Evolutionary conservation across 371 early-diverging fungal species (phyloP), one percentile per base, ranked within the genome.

Genomic region (Mucor plumbeus): DNA sequence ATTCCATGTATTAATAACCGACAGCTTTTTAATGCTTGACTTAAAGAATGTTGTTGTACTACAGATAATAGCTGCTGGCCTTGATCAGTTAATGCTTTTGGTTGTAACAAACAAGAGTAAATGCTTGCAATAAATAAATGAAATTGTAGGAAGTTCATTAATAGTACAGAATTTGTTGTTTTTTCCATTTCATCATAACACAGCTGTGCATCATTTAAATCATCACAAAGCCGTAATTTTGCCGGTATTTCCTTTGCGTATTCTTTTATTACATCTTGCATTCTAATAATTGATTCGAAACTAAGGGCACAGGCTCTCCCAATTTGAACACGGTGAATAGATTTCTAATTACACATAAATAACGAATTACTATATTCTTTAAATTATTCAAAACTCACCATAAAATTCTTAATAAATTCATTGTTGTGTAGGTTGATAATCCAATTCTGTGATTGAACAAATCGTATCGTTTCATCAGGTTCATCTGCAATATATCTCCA

Each of bases 251-350:
- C 36, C 15, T 4, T 19, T 36, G 38, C 21, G 54, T 60, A 63
- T 34, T 71, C 71, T 4, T 13, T 40, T 1, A 71, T 43, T 0
- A 71, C 44, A 9, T 61, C 48, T 13, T 67, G 64, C 34, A 67
- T 10, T 17, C 41, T 40, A 0, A 71, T 6, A n/a, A 71, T 61
- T 31, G 63, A 53, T 40, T 71, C 67, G 15, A 71, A 71, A 5
- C 48, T 71, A 43, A 67, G n/a, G 1, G 67, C 59, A 56, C 64
- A 67, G 1, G 55, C 44, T n/a, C n/a, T 55, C 10, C 71, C 71
- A 7, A 67, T 5, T 40, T 60, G 67, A 5, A 71, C 54, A 36
- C 31, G 31, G 39, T 64, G 47, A n/a, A 72, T 35, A 39, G 55
- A 21, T 56, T 47, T 1, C 61, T 60, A 43, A 21, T 38, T 34